Evolutionary conservation across 2,329 filamentous ascomycete species (phyloP), one percentile per base, ranked within the genome.

Genomic region (Trichoderma breve): DNA sequence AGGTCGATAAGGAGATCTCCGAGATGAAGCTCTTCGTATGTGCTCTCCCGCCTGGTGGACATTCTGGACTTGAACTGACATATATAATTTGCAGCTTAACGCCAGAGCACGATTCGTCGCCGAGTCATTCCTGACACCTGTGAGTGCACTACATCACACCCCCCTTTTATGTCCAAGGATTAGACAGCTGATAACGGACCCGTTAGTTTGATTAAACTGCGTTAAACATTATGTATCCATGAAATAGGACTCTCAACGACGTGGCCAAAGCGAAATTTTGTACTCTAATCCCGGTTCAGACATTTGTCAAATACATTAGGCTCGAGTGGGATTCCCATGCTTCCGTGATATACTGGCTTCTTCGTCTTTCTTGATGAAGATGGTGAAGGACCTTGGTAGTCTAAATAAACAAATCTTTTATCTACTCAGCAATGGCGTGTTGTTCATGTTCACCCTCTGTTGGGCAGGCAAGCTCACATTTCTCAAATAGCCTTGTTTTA

Each of bases 1-100:
- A 99, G 82, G 97, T 99, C 5, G 97, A 99, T 83, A 99, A 99
- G 87, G 96, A 99, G 83, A 99, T 99, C 73, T 98, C 96, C 3
- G 97, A 99, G 85, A 98, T 99, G 96, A 99, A 99, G 88, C 92
- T 99, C 78, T 99, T 99, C 83, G 95, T 98, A 88, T 77, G 93
- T 69, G n/a, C n/a, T 60, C 18, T 15, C 24, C 9, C 11, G 57
- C n/a, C 11, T 8, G 28, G 3, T 11, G 51, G 9, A 9, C 28
- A 21, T 1, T 5, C 7, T 26, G 14, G 12, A 30, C n/a, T 3
- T 60, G 32, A 28, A 47, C 69, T 71, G 34, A 71, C 47, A 8
- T 5, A 8, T 6, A 1, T 2, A 39, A 1, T 60, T 34, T 68
- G 15, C 79, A 98, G 95, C 86, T 99, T 81, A 99, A 99, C 82